Conservation (phyloP, 306 rosid species). For the Aeschynomene evenia region DNA sequence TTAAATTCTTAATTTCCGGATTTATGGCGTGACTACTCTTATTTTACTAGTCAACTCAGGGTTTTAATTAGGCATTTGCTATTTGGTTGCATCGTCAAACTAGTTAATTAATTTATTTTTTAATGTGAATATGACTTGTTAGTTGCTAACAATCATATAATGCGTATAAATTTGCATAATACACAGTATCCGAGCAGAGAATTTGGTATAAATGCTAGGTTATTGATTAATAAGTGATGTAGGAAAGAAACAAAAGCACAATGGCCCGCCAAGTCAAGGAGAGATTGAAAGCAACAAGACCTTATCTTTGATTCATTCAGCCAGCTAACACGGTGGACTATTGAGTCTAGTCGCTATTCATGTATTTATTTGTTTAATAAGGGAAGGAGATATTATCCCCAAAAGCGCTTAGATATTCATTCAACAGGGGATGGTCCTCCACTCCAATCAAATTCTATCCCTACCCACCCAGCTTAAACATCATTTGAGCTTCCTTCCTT, state of each 20-base stretch:
- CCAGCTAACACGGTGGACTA: background rate
- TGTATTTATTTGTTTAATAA: too few relatives aligned
- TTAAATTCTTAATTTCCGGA: background rate
- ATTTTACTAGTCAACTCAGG: background rate
- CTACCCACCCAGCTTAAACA: too few relatives aligned
- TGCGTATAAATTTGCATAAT: too few relatives aligned
- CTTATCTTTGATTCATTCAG: background rate
- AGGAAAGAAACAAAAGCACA: background rate
- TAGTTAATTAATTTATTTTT: too few relatives aligned
- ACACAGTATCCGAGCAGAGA: too few relatives aligned
- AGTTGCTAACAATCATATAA: background rate
- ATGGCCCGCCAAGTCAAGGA: background rate
- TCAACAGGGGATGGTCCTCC: conserved; percentile 2
- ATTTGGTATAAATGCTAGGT: background rate
- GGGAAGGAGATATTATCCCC: background rate
- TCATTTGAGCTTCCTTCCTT: too few relatives aligned
- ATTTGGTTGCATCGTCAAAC: background rate
- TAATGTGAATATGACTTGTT: background rate
- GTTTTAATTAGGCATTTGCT: background rate
- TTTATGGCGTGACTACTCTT: background rate
- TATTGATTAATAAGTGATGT: background rate
- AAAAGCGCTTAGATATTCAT: background rate
- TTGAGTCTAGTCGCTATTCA: background rate
- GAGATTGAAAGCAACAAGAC: background rate
- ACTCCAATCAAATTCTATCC: background rate